Evolutionary conservation across 176 grass and related monocot species (phyloP), one percentile per base, ranked within the genome.

Genomic region (Oryza brachyantha): DNA sequence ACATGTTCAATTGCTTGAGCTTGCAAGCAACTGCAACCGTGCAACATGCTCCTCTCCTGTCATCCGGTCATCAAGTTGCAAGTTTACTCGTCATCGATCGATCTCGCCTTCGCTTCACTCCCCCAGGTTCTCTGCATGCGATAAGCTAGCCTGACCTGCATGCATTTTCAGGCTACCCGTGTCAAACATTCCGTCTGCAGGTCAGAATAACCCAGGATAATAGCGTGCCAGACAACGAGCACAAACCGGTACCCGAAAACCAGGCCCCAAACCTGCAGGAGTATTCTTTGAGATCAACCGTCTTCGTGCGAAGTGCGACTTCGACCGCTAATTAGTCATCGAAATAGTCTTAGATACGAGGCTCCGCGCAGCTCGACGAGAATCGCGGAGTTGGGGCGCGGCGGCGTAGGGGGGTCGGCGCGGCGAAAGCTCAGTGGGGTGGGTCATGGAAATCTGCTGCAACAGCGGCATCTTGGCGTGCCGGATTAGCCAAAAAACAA

Each of bases 121-220:
- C n/a, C 64, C 11, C 36, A 7, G 22, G n/a, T 68, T 50, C 46
- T 50, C 46, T 50, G 46, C 21, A 48, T 3, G n/a, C 7, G 13
- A 8, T 52, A 9, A 37, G 19, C 50, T 13, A 37, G 19, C 50
- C 22, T 10, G 10, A 55, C 50, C 50, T 22, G 50, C 19, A 22
- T 55, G 50, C 50, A 55, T 55, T 55, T 55, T 55, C 50, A 55
- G 50, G 50, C 21, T 21, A 22, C 50, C 11, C 7, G 55, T 74
- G 31, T 80, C 76, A 85, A 79, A 59, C 69, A 79, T 79, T 74
- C 61, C 68, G 61, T 72, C 76, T 66, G 61, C 60, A 26, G 29
- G 52, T n/a, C n/a, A n/a, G n/a, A n/a, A 68, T 52, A 48, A 12
- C 3, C 43, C 26, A 13, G 13, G 26, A 61, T 41, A 26, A 41